These are phyloP conservation scores for Rhododendron simsii DNA, from an alignment of 148 eudicot genomes.

Conservation along the genomic window DNA sequence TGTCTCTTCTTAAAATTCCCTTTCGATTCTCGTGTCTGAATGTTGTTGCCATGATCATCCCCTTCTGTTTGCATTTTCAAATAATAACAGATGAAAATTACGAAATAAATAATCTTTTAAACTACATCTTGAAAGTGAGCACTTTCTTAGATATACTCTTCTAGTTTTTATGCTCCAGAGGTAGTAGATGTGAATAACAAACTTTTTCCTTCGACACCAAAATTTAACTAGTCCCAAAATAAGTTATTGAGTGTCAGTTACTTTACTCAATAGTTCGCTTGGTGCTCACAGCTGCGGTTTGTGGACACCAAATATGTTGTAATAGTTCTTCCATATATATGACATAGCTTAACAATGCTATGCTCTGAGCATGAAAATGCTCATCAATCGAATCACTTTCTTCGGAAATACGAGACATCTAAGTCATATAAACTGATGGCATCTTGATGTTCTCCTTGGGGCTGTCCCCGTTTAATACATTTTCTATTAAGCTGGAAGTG, in stretches of 20 bases:
- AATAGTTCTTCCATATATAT: neutral
- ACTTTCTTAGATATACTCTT: neutral
- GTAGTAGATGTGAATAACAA: neutral
- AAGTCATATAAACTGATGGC: neutral
- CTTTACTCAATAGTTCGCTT: neutral
- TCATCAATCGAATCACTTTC: neutral
- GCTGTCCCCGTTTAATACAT: neutral
- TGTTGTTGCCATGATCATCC: neutral
- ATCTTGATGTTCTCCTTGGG: neutral
- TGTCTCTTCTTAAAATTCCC: neutral
- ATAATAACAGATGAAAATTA: neutral
- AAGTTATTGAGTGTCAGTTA: neutral
- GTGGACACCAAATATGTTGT: neutral
- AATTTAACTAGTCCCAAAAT: neutral
- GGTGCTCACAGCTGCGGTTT: neutral
- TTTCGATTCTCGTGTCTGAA: neutral
- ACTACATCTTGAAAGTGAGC: neutral
- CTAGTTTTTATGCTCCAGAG: neutral
- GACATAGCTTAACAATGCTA: neutral
- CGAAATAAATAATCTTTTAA: neutral
- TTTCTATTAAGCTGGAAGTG: neutral
- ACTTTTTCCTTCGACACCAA: neutral
- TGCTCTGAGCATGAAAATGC: neutral
- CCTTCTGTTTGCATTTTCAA: neutral
- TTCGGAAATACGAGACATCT: neutral